Evolutionary conservation across 2,329 filamentous ascomycete genomes (phyloP).

Genomic region (Arthrobotrys iridis): DNA sequence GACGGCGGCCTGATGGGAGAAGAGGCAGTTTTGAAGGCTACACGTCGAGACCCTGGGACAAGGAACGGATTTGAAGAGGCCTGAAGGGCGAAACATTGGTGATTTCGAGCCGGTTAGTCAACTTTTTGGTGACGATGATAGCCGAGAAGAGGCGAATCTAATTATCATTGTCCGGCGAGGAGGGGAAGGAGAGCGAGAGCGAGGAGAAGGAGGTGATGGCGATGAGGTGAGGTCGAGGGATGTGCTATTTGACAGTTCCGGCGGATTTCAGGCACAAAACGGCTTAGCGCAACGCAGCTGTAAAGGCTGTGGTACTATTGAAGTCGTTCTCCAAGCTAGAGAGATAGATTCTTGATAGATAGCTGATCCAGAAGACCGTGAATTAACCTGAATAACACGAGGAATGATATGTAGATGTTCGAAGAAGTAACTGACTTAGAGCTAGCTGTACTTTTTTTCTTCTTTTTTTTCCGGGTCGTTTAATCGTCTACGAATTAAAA

Average conservation of each 20-base stretch:
- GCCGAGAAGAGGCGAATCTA: conserved; percentile 35
- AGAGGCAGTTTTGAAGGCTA: conserved; percentile 44
- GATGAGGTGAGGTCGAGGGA: neutral
- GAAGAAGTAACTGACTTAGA: no score
- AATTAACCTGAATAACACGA: no score
- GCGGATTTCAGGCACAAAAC: neutral
- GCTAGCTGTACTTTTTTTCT: no score
- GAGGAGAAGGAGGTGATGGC: neutral
- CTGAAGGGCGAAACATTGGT: conserved; percentile 43
- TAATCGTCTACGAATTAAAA: no score
- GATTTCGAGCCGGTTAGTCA: conserved; percentile 43
- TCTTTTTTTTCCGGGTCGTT: no score
- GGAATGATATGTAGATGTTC: no score
- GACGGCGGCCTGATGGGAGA: conserved; percentile 32
- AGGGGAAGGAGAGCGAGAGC: neutral
- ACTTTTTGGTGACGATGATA: conserved; percentile 28
- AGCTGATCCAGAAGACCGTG: no score
- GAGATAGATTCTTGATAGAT: no score
- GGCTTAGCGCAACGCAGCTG: conserved; percentile 4
- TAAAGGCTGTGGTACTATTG: neutral
- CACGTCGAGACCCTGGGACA: conserved; percentile 48
- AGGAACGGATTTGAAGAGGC: conserved; percentile 40
- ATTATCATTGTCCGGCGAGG: conserved; percentile 34
- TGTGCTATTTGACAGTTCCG: neutral
- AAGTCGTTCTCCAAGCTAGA: no score